Percentiles rank a stretch among this genome's conserved stretches.
Evolutionary conservation across 768 basidiomycete species (phyloP).

Genomic region (Lactarius pseudohatsudake): DNA sequence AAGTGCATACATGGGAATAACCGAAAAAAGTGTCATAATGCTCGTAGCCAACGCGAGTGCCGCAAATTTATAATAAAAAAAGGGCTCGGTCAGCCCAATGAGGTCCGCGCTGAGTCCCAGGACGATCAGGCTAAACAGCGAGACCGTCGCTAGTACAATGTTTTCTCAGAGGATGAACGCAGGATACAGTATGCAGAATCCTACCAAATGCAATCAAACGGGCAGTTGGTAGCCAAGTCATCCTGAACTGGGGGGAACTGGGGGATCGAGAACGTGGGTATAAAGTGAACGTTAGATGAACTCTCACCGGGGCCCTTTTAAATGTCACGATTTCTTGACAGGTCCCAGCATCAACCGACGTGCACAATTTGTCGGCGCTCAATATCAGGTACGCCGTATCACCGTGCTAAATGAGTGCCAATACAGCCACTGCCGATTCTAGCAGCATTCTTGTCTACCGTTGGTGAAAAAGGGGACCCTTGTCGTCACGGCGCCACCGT

Average conservation of each 20-base stretch:
- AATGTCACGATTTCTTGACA: not conserved
- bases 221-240: not conserved
- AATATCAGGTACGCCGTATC: conserved; percentile 3
- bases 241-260: not conserved
- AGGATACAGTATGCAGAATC: not conserved
- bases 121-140: conserved; percentile 32
- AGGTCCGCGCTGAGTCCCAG: conserved; percentile 32
- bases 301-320: not conserved
- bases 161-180: not conserved
- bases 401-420: not conserved
- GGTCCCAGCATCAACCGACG: not conserved
- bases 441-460: not conserved
- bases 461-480: not conserved
- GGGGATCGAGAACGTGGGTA: not conserved
- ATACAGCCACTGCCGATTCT: not conserved
- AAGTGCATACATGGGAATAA: conserved; percentile 34
- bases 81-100: conserved; percentile 29
- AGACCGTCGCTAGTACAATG: conserved; percentile 8
- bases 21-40: conserved; percentile 34
- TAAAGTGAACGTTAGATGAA: not conserved
- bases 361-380: not conserved
- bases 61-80: conserved; percentile 30
- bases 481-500: not conserved
- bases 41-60: conserved; percentile 36
- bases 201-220: conserved; percentile 15